Conservation (phyloP, 306 rosid species). For the Oemleria cerasiformis region DNA sequence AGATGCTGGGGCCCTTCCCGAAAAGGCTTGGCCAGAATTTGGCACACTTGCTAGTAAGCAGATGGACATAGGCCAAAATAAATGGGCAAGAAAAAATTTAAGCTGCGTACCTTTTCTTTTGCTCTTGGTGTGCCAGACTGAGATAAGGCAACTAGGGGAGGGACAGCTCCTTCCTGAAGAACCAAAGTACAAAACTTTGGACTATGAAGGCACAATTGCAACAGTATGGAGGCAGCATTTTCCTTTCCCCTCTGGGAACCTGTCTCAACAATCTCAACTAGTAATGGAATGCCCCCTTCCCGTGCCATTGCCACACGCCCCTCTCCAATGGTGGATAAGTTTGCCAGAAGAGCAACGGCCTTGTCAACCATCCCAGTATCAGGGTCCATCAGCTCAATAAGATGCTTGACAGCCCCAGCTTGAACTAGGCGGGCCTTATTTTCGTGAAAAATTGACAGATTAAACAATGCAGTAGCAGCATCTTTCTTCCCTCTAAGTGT, state of each 20-base stretch:
- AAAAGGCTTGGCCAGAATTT: neutral
- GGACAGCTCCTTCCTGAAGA: conserved; percentile 98
- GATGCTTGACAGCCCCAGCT: conserved; percentile 83
- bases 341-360: conserved; percentile 85
- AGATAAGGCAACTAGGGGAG: conserved; percentile 88
- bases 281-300: conserved; percentile 75
- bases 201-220: conserved; percentile 85
- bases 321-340: conserved; percentile 77
- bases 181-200: conserved; percentile 71
- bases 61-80: conserved; percentile 1
- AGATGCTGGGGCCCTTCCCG: neutral
- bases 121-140: conserved; percentile 92
- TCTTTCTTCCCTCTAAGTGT: conserved; percentile 93
- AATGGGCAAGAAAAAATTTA: conserved; percentile 9
- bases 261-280: conserved; percentile 78
- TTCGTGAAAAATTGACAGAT: conserved; percentile 83
- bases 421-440: conserved; percentile 89
- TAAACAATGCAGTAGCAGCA: conserved; percentile 90
- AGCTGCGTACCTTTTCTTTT: conserved; percentile 76
- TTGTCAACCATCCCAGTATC: conserved; percentile 80
- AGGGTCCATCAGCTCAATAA: conserved; percentile 69
- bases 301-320: conserved; percentile 63
- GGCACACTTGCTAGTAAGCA: neutral
- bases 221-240: conserved; percentile 76
- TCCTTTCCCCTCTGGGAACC: conserved; percentile 93